Evolutionary conservation across 306 rosid genomes (phyloP).

Genomic region (Citrullus mucosospermus): DNA sequence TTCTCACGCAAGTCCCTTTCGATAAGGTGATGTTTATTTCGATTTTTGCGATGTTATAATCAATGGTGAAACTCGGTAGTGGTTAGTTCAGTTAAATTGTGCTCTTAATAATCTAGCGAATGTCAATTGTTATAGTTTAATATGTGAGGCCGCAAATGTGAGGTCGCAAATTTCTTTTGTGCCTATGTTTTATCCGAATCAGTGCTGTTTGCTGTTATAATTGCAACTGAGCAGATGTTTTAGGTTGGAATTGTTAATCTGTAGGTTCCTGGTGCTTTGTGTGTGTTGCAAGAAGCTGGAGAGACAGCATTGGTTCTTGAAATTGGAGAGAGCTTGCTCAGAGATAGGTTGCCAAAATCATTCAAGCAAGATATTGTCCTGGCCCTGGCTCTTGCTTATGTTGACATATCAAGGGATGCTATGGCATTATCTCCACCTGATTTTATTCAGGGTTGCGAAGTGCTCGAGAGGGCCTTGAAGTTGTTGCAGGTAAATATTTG

Average conservation of each 20-base stretch:
- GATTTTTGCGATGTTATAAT: background rate
- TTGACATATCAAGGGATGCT: conserved; percentile 82
- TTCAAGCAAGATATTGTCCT: conserved; percentile 91
- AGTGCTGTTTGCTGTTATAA: background rate
- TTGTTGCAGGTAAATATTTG: conserved; percentile 56
- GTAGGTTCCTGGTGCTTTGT: conserved; percentile 95
- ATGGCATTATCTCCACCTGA: conserved; percentile 77
- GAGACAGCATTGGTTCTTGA: conserved; percentile 62
- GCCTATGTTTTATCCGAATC: background rate
- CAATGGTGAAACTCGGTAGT: background rate
- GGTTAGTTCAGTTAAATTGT: background rate
- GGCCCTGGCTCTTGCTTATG: conserved; percentile 80
- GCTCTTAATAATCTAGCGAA: background rate
- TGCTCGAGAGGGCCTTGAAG: conserved; percentile 91
- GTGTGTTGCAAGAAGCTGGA: conserved; percentile 86
- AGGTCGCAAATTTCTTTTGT: background rate
- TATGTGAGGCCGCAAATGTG: background rate
- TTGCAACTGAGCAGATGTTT: background rate
- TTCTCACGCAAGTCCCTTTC: conserved; percentile 74
- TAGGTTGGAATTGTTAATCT: conserved; percentile 9
- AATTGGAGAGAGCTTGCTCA: conserved; percentile 64
- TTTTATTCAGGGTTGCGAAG: conserved; percentile 67
- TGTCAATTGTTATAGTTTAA: background rate
- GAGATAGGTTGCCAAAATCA: conserved; percentile 74
- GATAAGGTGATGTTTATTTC: conserved; percentile 40